Percentiles rank a stretch among this genome's conserved stretches.
Evolutionary conservation across 345 rosid species (phyloP).

Genomic region (Arabis alpina): DNA sequence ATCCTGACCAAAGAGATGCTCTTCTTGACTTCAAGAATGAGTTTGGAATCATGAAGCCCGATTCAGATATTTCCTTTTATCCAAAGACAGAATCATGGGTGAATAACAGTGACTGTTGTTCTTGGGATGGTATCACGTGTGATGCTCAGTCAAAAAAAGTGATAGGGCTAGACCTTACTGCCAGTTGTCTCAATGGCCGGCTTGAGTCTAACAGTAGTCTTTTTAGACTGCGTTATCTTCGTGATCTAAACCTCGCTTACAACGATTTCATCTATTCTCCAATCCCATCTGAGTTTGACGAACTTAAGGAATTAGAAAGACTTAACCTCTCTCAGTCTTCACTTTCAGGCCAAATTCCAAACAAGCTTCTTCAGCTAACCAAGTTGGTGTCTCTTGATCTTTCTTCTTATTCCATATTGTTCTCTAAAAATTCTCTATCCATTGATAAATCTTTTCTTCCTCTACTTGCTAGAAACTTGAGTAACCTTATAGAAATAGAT

Average conservation of each 20-base stretch:
- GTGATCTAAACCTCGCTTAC: neutral
- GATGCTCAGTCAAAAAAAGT: neutral
- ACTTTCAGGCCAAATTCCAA: conserved; percentile 9
- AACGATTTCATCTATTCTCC: neutral
- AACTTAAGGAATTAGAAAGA: neutral
- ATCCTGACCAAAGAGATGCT: neutral
- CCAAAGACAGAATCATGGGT: neutral
- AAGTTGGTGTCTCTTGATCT: conserved; percentile 15
- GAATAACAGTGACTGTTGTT: neutral
- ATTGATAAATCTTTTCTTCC: neutral
- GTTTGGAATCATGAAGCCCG: neutral
- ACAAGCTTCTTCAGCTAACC: conserved; percentile 4
- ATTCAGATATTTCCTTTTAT: neutral
- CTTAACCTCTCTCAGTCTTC: neutral
- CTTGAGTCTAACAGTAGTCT: neutral
- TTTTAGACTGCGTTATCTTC: neutral
- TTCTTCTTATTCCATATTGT: neutral
- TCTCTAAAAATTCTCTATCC: neutral
- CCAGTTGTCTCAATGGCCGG: neutral
- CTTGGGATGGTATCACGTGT: neutral
- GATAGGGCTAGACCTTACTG: neutral
- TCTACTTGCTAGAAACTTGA: neutral
- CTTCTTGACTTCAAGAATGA: neutral
- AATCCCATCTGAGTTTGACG: neutral
- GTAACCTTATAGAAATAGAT: neutral